Evolutionary conservation across 2,329 filamentous ascomycete genomes (phyloP).

Genomic region (Fusarium begoniae): DNA sequence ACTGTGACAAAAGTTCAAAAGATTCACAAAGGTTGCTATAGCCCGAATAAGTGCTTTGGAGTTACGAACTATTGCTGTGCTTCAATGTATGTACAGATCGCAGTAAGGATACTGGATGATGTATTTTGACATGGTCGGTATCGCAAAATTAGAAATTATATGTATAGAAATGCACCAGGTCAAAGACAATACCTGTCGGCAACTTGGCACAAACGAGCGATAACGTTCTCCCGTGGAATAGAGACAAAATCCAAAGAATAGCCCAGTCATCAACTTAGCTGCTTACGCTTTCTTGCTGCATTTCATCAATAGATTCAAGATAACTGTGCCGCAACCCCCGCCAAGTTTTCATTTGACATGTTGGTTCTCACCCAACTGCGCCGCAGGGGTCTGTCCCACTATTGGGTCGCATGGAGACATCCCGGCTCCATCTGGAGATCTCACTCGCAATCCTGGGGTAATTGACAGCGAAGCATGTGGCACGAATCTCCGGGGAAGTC

Average conservation of each 20-base stretch:
- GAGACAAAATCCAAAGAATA: rapidly evolving
- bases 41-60: too few species aligned
- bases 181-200: not conserved
- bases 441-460: not conserved
- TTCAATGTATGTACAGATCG: too few species aligned
- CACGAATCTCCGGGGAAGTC: not conserved
- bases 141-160: not conserved
- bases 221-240: not conserved
- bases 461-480: not conserved
- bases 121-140: too few species aligned
- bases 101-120: too few species aligned
- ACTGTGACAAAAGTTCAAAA: too few species aligned
- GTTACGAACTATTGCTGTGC: too few species aligned
- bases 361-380: not conserved
- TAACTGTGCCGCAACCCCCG: not conserved
- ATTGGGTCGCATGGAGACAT: not conserved
- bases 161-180: not conserved
- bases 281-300: not conserved
- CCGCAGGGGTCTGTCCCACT: not conserved
- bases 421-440: not conserved
- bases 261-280: rapidly evolving
- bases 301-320: not conserved
- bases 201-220: not conserved
- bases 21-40: too few species aligned
- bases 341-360: not conserved